phyloP scores from a whole-genome alignment of 208 protist genomes.

The Trichomonas vaginalis region DNA sequence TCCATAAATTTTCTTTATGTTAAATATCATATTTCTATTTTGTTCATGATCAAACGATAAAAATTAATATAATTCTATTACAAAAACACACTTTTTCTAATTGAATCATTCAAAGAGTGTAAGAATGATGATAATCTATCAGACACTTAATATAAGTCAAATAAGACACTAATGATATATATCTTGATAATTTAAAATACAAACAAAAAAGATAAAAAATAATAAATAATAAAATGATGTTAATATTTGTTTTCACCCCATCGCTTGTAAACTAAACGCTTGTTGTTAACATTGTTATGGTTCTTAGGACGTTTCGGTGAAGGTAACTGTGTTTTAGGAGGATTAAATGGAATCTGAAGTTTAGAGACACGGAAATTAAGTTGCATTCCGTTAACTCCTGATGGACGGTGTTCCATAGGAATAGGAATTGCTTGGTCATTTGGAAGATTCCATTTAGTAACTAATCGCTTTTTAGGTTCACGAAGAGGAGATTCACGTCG shows the following conservation, averaged over 20 bases:
- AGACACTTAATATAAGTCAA: too few relatives aligned
- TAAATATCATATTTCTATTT: too few relatives aligned
- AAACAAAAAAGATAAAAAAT: neutral
- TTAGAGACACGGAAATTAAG: neutral
- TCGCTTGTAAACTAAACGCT: neutral
- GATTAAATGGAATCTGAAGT: neutral
- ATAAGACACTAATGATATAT: too few relatives aligned
- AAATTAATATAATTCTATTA: too few relatives aligned
- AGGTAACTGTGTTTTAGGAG: neutral
- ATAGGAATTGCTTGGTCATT: neutral
- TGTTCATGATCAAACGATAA: too few relatives aligned
- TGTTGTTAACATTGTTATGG: neutral
- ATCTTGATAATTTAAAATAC: neutral
- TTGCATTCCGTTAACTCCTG: neutral
- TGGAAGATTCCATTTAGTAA: neutral
- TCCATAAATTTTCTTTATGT: too few relatives aligned
- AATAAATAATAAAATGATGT: too few relatives aligned
- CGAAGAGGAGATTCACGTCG: neutral
- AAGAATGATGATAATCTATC: too few relatives aligned
- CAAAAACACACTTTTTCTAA: too few relatives aligned
- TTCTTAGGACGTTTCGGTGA: neutral
- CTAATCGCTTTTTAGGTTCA: neutral
- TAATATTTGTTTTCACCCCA: neutral
- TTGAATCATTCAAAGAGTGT: too few relatives aligned
- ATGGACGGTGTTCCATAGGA: neutral